Percentiles rank a stretch among this genome's conserved stretches.
phyloP scores from a whole-genome alignment of 2,329 filamentous ascomycete species.

The Hymenoscyphus fructigenus region DNA sequence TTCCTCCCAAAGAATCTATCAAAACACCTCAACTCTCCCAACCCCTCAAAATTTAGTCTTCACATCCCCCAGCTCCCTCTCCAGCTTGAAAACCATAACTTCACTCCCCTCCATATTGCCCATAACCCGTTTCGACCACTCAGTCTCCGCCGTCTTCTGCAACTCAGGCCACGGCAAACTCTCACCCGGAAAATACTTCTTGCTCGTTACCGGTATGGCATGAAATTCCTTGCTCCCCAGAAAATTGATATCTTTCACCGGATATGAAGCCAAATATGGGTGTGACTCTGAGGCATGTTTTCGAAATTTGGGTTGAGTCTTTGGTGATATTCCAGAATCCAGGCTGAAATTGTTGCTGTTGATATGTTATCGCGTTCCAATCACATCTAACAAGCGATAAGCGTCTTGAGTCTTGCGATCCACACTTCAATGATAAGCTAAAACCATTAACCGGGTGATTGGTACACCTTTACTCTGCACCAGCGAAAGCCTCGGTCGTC shows the following conservation, averaged over 20 bases:
- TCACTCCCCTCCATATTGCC: conserved; percentile 12
- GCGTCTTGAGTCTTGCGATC: no score
- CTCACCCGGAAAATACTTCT: conserved; percentile 13
- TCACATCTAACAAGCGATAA: no score
- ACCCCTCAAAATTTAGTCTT: conserved; percentile 6
- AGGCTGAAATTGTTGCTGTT: not conserved
- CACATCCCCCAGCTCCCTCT: conserved; percentile 10
- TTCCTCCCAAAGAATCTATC: no score
- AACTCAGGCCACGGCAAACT: conserved; percentile 16
- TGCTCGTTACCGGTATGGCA: conserved; percentile 9
- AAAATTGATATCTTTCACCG: conserved; percentile 8
- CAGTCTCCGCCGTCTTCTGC: conserved; percentile 29
- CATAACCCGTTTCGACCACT: conserved; percentile 17
- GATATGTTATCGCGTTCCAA: not conserved
- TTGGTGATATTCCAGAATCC: no score
- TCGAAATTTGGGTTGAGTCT: not conserved
- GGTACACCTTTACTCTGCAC: not conserved
- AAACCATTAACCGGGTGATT: not conserved
- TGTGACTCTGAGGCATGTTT: conserved; percentile 8
- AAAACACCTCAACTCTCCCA: not conserved
- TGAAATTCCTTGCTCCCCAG: conserved; percentile 9
- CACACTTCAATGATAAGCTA: not conserved
- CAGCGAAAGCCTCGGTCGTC: not conserved
- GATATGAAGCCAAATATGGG: conserved; percentile 18
- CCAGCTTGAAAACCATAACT: conserved; percentile 13